Evolutionary conservation across 345 rosid species (phyloP), one percentile per base, ranked within the genome.

Genomic region (Camelina laxa): DNA sequence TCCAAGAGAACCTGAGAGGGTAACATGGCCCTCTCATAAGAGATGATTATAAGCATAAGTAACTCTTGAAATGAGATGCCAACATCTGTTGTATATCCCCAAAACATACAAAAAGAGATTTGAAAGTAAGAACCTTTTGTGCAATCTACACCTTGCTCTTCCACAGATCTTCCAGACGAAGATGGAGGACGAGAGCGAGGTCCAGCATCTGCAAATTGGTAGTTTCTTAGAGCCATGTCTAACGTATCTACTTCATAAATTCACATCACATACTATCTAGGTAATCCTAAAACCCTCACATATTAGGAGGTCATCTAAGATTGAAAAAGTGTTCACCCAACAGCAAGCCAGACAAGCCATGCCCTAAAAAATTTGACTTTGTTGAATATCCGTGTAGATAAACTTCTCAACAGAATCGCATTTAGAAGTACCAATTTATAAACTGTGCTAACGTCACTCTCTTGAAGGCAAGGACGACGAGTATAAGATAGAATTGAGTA

Each of bases 131-230:
- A 69, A 87, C 97, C 90, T 82, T 60, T 58, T 54, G 45, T 49
- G 84, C 75, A 82, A 75, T 81, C 78, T 31, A 70, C 85, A 39
- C 44, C 67, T 31, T 78, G 77, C 60, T 87, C 96, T 76, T 85
- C 84, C 41, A 20, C 67, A 11, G 60, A 71, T 76, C 76, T 77
- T 76, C 81, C 84, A 70, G 88, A 84, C 16, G 95, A 84, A 54
- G 96, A 87, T 72, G 70, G 80, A 59, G 91, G 89, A 57, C 81
- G 82, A 65, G 80, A 73, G 30, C 65, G 80, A 80, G 82, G 77
- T 55, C 83, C 75, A 63, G 68, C 75, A 38, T 88, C 98, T 90
- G 93, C 84, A 84, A 50, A 66, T 60, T 41, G 0, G 19, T 31
- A 66, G 30, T 31, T 78, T 59, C 35, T 65, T 30, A 78, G 73